Conservation (phyloP, 2,329 filamentous ascomycete species). For the Sodiomyces alkalinus region DNA sequence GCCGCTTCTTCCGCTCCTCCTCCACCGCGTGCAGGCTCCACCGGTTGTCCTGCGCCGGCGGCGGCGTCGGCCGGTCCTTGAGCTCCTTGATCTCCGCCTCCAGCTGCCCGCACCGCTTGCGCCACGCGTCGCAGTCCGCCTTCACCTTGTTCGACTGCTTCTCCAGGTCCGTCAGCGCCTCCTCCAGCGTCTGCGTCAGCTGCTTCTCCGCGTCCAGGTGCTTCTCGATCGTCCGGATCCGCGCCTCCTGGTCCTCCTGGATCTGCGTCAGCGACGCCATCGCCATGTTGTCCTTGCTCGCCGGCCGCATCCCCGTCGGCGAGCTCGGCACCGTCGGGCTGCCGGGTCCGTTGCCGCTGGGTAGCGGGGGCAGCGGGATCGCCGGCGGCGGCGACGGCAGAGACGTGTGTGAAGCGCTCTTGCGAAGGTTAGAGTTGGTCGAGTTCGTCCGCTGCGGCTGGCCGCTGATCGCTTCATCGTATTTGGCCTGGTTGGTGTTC, state of each 20-base stretch:
- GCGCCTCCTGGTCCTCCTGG: conserved; percentile 86
- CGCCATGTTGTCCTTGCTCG: conserved; percentile 60
- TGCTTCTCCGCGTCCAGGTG: conserved; percentile 93
- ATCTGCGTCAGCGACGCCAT: conserved; percentile 54
- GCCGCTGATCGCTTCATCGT: conserved; percentile 34
- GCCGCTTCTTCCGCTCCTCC: conserved; percentile 85
- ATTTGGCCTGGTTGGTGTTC: conserved; percentile 42
- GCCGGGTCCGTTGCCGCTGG: conserved; percentile 33
- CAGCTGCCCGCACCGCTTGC: conserved; percentile 64
- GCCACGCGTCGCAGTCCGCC: conserved; percentile 78
- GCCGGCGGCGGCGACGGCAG: conserved; percentile 88
- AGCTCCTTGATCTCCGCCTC: conserved; percentile 58
- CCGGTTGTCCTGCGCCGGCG: conserved; percentile 37
- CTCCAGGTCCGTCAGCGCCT: conserved; percentile 88
- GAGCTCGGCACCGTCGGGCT: conserved; percentile 27
- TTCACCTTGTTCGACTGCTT: conserved; percentile 84
- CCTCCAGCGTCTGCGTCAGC: conserved; percentile 85
- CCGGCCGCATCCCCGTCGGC: conserved; percentile 49
- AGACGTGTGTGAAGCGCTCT: conserved; percentile 68
- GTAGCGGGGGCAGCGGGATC: conserved; percentile 88
- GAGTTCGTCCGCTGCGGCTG: conserved; percentile 30
- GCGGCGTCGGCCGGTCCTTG: conserved; percentile 30
- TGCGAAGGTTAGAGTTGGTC: conserved; percentile 47
- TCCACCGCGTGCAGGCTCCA: conserved; percentile 81
- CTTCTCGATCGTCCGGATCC: conserved; percentile 92